Base-by-base conservation (phyloP, 495 filamentous ascomycete species). In the Penicillium tannophilum region DNA sequence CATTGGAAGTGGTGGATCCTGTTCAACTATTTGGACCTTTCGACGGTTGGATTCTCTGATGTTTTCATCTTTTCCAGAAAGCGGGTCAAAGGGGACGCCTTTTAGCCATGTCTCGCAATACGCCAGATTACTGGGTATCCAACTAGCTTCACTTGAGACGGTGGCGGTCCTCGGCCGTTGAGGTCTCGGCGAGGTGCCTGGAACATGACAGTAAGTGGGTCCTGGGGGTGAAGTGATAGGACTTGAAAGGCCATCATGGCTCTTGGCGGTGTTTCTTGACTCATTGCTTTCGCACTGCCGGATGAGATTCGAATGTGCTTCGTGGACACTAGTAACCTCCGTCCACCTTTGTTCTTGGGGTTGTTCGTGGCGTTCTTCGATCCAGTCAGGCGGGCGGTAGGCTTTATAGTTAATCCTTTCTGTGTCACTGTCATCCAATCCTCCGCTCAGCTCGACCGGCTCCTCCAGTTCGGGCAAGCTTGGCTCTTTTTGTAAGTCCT, bases 81-180 rank as follows among this genome's bases (percentile, higher is more conserved):
- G 31, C 11, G 63, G 65, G 11, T 79, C 75, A 14, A 66, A 42
- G 0, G 75, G 76, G 1, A 77, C 76, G 3, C 72, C 62, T 53
- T 79, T 74, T 12, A 79, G 70, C 76, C 76, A 79, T 50, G 62
- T 66, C 51, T 78, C 70, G 56, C 72, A 79, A 53, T 78, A 76
- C 7, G 75, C 75, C 20, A 79, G 65, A 39, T 71, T 77, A 57
- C 67, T 74, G 0, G 75, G 72, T 17, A 73, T 67, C 76, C 76
- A 79, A 59, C 75, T 76, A 14, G 74, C 69, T 56, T 74, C 72
- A 55, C 74, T 79, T 10, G 76, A 79, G 9, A 75, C 69, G 19
- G 76, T 79, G 6, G 61, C 68, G 9, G 76, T 71, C 39, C 76
- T 68, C 8, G 67, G 66, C 42, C 76, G 65, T 49, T 75, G 72